phyloP scores from a whole-genome alignment of 2,329 filamentous ascomycete genomes.

The Aspergillus eucalypticola region DNA sequence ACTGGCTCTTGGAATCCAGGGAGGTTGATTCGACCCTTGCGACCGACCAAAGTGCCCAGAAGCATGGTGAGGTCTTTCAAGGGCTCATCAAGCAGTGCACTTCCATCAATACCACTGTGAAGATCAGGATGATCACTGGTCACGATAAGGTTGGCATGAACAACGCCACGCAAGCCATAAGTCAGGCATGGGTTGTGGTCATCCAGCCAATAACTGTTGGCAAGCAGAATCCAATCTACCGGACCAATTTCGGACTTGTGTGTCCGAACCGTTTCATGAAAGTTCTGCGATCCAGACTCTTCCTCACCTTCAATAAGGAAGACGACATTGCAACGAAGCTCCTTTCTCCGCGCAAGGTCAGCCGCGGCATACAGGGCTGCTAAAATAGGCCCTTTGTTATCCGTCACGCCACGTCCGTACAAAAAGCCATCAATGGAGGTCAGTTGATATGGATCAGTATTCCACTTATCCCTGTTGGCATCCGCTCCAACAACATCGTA shows the following conservation, averaged over 20 bases:
- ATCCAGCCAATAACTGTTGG: constrained; percentile 98
- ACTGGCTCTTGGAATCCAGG: constrained; percentile 88
- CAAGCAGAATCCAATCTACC: constrained; percentile 90
- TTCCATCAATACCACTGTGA: constrained; percentile 96
- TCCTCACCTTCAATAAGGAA: constrained; percentile 98
- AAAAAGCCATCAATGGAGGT: constrained; percentile 88
- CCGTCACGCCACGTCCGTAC: constrained; percentile 93
- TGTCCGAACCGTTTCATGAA: constrained; percentile 75
- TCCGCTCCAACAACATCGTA: constrained; percentile 96
- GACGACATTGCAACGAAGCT: constrained; percentile 80
- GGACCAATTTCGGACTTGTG: constrained; percentile 84
- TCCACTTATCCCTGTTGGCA: constrained; percentile 78
- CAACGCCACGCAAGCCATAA: constrained; percentile 88
- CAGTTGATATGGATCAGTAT: constrained; percentile 83
- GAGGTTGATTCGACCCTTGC: constrained; percentile 77
- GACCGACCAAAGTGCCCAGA: constrained; percentile 77
- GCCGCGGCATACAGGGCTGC: constrained; percentile 92
- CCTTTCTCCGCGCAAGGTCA: constrained; percentile 80
- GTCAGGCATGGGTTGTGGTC: constrained; percentile 94
- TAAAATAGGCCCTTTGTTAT: constrained; percentile 96
- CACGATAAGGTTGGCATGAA: constrained; percentile 88
- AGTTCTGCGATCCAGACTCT: constrained; percentile 89
- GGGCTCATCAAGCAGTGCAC: constrained; percentile 83
- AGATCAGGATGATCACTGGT: constrained; percentile 84
- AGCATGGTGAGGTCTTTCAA: constrained; percentile 86